Evolutionary conservation across 2,329 filamentous ascomycete species (phyloP).

Genomic region (Beauveria varroae): DNA sequence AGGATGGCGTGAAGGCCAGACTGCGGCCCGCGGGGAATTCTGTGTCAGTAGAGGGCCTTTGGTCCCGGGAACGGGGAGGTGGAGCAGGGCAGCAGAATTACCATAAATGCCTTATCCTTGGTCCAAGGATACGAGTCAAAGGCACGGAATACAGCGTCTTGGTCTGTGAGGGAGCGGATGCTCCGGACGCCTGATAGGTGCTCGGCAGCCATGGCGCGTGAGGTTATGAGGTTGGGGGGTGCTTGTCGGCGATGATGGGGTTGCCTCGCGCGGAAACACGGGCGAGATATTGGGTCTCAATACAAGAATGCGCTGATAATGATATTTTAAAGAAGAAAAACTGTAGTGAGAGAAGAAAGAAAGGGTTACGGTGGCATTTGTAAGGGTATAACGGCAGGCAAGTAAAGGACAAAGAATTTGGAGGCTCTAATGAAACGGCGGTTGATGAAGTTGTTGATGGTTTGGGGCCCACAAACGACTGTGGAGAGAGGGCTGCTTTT

Average conservation of each 20-base stretch:
- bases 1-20: conserved; percentile 58
- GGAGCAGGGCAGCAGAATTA: conserved; percentile 20
- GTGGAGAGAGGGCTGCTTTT: not conserved
- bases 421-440: not conserved
- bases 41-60: not conserved
- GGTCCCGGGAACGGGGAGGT: not conserved
- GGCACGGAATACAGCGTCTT: conserved; percentile 45
- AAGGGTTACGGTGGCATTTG: not conserved
- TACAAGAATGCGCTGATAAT: no score
- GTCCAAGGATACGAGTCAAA: conserved; percentile 62
- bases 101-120: conserved; percentile 61
- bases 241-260: not conserved
- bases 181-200: conserved; percentile 25
- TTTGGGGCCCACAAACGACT: not conserved
- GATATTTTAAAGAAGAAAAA: no score
- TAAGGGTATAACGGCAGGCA: not conserved
- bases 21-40: conserved; percentile 22
- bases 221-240: not conserved
- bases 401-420: not conserved
- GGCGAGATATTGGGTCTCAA: not conserved
- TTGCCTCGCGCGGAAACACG: not conserved
- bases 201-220: conserved; percentile 15
- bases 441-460: not conserved
- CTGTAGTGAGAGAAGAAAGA: not conserved
- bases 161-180: conserved; percentile 31